Conservation (phyloP, 768 basidiomycete genomes). For the Collybiopsis confluens region DNA sequence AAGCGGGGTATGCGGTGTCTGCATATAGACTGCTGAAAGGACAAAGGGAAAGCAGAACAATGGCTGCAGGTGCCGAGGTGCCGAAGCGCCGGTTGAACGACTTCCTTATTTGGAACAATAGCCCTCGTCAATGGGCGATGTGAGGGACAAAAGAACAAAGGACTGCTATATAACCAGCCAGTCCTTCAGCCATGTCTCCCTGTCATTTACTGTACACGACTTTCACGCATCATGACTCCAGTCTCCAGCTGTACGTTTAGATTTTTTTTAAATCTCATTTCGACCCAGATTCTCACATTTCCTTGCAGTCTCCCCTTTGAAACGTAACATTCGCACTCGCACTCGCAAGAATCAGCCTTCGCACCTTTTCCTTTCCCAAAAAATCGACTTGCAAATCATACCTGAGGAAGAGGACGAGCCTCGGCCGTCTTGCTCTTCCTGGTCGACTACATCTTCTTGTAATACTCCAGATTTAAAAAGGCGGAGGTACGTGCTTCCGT, state of each 20-base stretch:
- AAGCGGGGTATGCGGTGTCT: constrained; percentile 73
- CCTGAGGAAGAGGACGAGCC: constrained; percentile 18
- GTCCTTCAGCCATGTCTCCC: not conserved
- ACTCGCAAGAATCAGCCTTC: constrained; percentile 3
- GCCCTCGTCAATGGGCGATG: not conserved
- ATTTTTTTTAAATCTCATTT: not conserved
- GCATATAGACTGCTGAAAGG: not conserved
- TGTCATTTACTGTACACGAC: constrained; percentile 2
- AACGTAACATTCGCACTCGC: not conserved
- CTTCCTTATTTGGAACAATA: constrained; percentile 2
- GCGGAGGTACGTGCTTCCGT: constrained; percentile 1
- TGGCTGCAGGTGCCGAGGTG: not conserved
- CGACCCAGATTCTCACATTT: not conserved
- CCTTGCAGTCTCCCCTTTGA: not conserved
- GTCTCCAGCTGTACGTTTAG: constrained; percentile 1
- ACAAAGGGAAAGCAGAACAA: not conserved
- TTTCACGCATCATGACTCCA: constrained; percentile 2
- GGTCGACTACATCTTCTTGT: constrained; percentile 12
- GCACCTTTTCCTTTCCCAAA: not conserved
- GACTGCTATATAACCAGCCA: not conserved
- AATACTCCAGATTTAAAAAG: constrained; percentile 20
- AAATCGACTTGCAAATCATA: constrained; percentile 16
- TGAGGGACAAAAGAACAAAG: not conserved
- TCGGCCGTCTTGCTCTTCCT: constrained; percentile 10
- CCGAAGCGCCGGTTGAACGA: not conserved